phyloP scores from a whole-genome alignment of 2,329 filamentous ascomycete genomes.

The Alternaria brassicae region DNA sequence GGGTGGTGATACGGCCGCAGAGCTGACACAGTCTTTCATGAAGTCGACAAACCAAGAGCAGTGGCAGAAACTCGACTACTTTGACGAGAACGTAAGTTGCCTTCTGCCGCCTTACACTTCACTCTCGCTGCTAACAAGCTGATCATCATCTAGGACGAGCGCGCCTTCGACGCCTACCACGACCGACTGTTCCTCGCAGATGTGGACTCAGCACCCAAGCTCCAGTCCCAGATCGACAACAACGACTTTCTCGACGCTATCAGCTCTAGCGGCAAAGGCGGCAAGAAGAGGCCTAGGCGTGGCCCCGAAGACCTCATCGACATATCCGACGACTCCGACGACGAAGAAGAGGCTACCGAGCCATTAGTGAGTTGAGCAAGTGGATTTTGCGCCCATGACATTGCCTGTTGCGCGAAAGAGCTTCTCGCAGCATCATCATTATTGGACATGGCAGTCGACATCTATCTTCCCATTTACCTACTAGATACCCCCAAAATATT shows the following conservation, averaged over 20 bases:
- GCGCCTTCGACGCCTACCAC: constrained; percentile 78
- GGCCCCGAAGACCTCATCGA: constrained; percentile 35
- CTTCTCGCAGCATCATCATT: constrained; percentile 1
- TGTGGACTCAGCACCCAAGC: constrained; percentile 53
- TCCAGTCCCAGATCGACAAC: constrained; percentile 64
- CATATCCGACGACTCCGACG: constrained; percentile 45
- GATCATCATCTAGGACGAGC: constrained; percentile 57
- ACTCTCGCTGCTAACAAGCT: constrained; percentile 10
- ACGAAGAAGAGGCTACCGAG: constrained; percentile 21
- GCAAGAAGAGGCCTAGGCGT: constrained; percentile 50
- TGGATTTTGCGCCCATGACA: constrained; percentile 7
- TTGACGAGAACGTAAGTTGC: constrained; percentile 73
- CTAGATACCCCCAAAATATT: constrained; percentile 14
- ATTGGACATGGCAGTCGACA: not conserved
- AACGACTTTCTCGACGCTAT: constrained; percentile 69
- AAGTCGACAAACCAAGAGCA: constrained; percentile 79
- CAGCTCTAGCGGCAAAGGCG: constrained; percentile 58
- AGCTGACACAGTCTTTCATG: constrained; percentile 77
- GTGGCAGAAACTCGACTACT: constrained; percentile 81
- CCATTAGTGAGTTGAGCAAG: constrained; percentile 12
- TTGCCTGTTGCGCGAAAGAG: constrained; percentile 1
- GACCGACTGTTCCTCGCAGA: constrained; percentile 70
- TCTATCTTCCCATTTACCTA: constrained; percentile 1
- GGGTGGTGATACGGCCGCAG: constrained; percentile 70
- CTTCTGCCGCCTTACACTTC: not conserved